A percentile compares a stretch with the other conserved stretches of the same genome.
phyloP scores from a whole-genome alignment of 768 basidiomycete genomes.

The Kwoniella newhampshirensis region DNA sequence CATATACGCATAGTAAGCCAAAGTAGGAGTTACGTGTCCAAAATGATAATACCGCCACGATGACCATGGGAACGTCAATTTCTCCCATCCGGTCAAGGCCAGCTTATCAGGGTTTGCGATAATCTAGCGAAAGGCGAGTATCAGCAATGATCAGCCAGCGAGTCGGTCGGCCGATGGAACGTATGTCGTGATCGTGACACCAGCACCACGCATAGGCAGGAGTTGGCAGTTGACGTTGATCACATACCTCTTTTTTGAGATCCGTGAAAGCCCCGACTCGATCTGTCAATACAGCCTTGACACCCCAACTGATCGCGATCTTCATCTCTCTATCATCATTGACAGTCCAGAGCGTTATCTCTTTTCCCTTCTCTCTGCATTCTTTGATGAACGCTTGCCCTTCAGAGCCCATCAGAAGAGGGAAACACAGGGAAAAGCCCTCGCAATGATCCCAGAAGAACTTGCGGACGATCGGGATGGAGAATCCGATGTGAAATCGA shows the following conservation, averaged over 20 bases:
- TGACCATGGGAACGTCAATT: constrained; percentile 46
- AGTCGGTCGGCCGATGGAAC: too few species aligned
- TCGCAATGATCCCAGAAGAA: constrained; percentile 52
- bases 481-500: constrained; percentile 54
- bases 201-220: too few species aligned
- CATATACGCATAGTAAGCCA: constrained; percentile 18
- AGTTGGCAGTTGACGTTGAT: too few species aligned
- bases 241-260: constrained; percentile 44
- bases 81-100: constrained; percentile 21
- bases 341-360: constrained; percentile 53
- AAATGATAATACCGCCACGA: constrained; percentile 50
- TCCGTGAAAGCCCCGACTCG: constrained; percentile 39
- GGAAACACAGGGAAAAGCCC: constrained; percentile 51
- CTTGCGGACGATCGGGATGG: constrained; percentile 40
- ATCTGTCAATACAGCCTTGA: constrained; percentile 53
- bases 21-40: constrained; percentile 42
- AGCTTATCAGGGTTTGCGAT: constrained; percentile 38
- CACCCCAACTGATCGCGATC: constrained; percentile 47
- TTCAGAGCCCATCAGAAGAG: constrained; percentile 43
- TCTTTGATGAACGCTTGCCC: constrained; percentile 51
- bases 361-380: constrained; percentile 49
- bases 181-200: too few species aligned
- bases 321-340: constrained; percentile 52
- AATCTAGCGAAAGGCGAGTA: constrained; percentile 25
- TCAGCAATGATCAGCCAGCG: not conserved